Conservation (phyloP, 306 rosid species). For the Senna siamea region DNA sequence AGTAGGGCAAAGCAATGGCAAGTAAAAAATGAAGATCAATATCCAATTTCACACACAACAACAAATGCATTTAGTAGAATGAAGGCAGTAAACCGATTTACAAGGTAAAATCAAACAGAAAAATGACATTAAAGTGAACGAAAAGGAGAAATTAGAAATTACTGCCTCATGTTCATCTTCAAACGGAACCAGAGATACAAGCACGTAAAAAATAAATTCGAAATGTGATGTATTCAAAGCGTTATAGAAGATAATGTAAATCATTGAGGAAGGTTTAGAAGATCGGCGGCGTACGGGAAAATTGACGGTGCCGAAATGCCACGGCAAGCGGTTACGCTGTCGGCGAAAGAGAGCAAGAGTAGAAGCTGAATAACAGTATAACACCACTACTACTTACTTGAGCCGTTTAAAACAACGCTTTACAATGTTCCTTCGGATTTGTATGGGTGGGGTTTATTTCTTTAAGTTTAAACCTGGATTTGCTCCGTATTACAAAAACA, state of each 20-base stretch:
- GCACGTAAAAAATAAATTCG: not conserved
- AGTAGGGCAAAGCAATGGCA: conserved; percentile 9
- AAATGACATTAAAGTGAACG: not conserved
- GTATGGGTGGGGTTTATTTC: not conserved
- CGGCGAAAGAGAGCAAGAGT: conserved; percentile 28
- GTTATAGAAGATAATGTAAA: not conserved
- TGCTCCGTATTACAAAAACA: not conserved
- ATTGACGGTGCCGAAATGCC: conserved; percentile 43
- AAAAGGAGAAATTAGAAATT: not conserved
- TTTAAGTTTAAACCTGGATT: not conserved
- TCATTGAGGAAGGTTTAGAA: not conserved
- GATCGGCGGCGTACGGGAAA: conserved; percentile 37
- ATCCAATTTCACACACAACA: not conserved
- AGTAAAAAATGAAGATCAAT: conserved; percentile 19
- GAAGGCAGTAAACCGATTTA: not conserved
- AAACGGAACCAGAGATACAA: not conserved
- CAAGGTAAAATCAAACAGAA: not conserved
- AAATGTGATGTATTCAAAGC: conserved; percentile 5
- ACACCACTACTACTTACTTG: not conserved
- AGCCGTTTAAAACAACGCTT: conserved; percentile 46
- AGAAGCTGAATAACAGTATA: not conserved
- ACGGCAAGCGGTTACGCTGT: conserved; percentile 42
- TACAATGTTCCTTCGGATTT: not conserved
- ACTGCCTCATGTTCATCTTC: conserved; percentile 4
- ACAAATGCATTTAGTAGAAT: not conserved